Conservation (phyloP, 305 asterid species). For the Fraxinus velutina region DNA sequence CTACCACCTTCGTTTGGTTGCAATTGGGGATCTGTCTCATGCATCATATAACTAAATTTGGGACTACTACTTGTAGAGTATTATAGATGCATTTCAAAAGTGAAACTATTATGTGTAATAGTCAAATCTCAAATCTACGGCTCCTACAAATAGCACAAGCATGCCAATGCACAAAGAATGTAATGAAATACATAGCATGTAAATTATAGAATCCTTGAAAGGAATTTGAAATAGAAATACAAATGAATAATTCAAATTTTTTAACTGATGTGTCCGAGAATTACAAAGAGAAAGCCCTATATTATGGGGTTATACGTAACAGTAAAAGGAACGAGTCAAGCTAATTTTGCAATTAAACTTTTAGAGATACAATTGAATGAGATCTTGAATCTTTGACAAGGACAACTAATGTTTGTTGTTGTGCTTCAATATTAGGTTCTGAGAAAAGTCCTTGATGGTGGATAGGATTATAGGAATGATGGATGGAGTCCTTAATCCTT, state of each 20-base stretch:
- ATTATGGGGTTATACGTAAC: neutral
- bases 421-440: slow-evolving; percentile 46
- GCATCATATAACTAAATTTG: no score
- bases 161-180: no score
- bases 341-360: neutral
- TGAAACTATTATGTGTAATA: no score
- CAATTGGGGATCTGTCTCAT: no score
- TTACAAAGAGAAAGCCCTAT: neutral
- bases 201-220: neutral
- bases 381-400: neutral
- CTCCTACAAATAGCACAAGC: no score
- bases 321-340: neutral
- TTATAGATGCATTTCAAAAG: no score
- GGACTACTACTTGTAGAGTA: no score
- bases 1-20: no score
- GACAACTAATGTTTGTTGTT: neutral
- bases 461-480: no score
- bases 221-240: neutral
- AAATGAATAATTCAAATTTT: neutral
- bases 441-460: slow-evolving; percentile 58
- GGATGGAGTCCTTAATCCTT: slow-evolving; percentile 93
- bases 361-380: neutral
- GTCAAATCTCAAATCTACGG: no score
- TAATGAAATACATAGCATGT: no score
- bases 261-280: neutral